Evolutionary conservation across 805 yeast species (phyloP).

Genomic region (Vanderwaltozyma yarrowii): DNA sequence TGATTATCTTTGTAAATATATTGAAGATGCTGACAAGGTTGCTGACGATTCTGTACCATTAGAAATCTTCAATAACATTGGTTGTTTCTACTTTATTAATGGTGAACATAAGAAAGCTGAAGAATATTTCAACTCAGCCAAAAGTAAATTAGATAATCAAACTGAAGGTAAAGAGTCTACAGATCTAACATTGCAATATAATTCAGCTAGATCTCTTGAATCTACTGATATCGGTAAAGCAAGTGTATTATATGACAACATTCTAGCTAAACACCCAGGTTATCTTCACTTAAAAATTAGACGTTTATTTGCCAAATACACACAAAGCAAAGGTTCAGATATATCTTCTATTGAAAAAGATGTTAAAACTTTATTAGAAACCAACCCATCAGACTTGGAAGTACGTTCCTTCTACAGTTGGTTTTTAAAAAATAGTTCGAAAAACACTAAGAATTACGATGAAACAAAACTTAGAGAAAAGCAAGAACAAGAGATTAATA

Average conservation of each 20-base stretch:
- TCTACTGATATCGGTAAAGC: constrained; percentile 25
- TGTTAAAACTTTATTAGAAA: constrained; percentile 36
- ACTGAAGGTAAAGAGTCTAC: constrained; percentile 23
- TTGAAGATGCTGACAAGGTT: constrained; percentile 35
- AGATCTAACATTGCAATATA: constrained; percentile 47
- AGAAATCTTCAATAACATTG: constrained; percentile 71
- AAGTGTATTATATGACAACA: constrained; percentile 36
- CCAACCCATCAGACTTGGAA: constrained; percentile 57
- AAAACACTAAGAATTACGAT: not conserved
- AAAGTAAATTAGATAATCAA: constrained; percentile 9
- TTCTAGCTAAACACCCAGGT: constrained; percentile 52
- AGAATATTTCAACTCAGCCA: constrained; percentile 42
- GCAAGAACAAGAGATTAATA: constrained; percentile 58
- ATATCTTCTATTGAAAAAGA: constrained; percentile 3
- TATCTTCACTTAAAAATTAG: constrained; percentile 72
- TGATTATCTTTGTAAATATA: constrained; percentile 49
- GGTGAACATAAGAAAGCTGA: constrained; percentile 51
- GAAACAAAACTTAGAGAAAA: constrained; percentile 33
- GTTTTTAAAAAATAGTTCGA: constrained; percentile 44
- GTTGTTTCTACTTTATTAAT: constrained; percentile 65
- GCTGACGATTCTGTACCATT: constrained; percentile 34
- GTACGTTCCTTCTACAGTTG: constrained; percentile 88
- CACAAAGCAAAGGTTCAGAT: constrained; percentile 31
- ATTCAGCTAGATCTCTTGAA: constrained; percentile 69
- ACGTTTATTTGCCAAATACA: constrained; percentile 48